Conservation (phyloP, 371 early-diverging fungal genomes). For the Saksenaea vasiformis region DNA sequence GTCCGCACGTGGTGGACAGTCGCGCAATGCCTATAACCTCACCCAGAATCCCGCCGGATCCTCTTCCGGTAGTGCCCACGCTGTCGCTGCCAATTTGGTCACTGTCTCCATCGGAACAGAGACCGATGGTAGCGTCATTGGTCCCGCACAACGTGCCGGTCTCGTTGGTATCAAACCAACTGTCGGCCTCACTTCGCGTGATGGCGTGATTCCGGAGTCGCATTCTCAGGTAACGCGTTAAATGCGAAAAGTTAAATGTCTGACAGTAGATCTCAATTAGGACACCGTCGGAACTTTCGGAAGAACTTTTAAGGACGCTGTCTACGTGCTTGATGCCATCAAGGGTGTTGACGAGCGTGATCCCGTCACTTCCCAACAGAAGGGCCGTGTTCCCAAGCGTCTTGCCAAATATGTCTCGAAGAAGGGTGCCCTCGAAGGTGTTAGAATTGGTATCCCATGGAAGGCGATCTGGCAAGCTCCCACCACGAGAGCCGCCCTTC, state of each 20-base stretch:
- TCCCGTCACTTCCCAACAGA: constrained; percentile 7
- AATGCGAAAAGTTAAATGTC: background rate
- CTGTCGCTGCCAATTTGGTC: constrained; percentile 28
- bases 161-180: constrained; percentile 32
- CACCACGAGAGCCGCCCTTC: constrained; percentile 4
- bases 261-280: background rate
- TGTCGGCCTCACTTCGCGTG: constrained; percentile 27
- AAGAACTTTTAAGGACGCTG: constrained; percentile 16
- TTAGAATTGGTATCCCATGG: constrained; percentile 15
- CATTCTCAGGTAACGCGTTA: constrained; percentile 14
- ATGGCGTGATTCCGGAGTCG: constrained; percentile 33
- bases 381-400: constrained; percentile 5
- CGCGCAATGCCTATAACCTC: constrained; percentile 16
- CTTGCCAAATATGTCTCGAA: background rate
- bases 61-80: constrained; percentile 28
- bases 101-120: constrained; percentile 30
- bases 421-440: constrained; percentile 5
- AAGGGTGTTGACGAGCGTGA: constrained; percentile 15
- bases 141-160: constrained; percentile 18
- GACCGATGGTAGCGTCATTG: constrained; percentile 34
- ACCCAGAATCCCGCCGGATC: constrained; percentile 24
- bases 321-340: constrained; percentile 12
- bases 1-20: constrained; percentile 22
- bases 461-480: constrained; percentile 12
- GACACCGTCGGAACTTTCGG: constrained; percentile 25